phyloP scores from a whole-genome alignment of 176 grass and related monocot genomes.

The Paspalum vaginatum region DNA sequence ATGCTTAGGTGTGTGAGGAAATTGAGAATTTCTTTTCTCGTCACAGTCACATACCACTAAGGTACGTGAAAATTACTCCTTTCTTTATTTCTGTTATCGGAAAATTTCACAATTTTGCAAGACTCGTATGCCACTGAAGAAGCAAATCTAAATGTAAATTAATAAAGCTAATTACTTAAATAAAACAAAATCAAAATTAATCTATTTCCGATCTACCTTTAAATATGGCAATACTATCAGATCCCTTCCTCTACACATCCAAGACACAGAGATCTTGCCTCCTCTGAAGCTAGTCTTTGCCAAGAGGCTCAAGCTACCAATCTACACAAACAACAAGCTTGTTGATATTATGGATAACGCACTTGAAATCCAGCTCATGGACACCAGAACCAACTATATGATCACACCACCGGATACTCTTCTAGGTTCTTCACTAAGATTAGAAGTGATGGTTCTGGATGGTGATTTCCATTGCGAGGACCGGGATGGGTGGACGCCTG shows the following conservation, averaged over 20 bases:
- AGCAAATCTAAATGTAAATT: neutral
- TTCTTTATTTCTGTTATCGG: neutral
- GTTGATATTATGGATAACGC: neutral
- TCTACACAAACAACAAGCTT: conserved; percentile 54
- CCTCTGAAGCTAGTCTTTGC: conserved; percentile 45
- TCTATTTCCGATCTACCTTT: neutral
- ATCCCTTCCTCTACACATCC: conserved; percentile 25
- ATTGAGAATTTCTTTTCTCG: conserved; percentile 39
- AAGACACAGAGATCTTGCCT: neutral
- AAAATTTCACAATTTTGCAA: neutral
- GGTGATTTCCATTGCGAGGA: conserved; percentile 58
- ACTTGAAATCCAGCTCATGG: conserved; percentile 44
- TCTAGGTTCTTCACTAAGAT: conserved; percentile 4
- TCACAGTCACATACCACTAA: neutral
- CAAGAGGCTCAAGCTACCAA: conserved; percentile 32
- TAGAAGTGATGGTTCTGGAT: conserved; percentile 74
- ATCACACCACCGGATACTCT: neutral
- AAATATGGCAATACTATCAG: conserved; percentile 29
- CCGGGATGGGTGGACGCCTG: conserved; percentile 41
- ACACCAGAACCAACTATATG: conserved; percentile 24
- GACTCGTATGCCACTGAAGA: neutral
- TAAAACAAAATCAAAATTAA: neutral
- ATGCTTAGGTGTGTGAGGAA: conserved; percentile 46
- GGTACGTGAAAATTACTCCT: conserved; percentile 2
- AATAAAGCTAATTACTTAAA: neutral